Conservation (phyloP, 148 eudicot genomes). For the Amaranthus cruentus region DNA sequence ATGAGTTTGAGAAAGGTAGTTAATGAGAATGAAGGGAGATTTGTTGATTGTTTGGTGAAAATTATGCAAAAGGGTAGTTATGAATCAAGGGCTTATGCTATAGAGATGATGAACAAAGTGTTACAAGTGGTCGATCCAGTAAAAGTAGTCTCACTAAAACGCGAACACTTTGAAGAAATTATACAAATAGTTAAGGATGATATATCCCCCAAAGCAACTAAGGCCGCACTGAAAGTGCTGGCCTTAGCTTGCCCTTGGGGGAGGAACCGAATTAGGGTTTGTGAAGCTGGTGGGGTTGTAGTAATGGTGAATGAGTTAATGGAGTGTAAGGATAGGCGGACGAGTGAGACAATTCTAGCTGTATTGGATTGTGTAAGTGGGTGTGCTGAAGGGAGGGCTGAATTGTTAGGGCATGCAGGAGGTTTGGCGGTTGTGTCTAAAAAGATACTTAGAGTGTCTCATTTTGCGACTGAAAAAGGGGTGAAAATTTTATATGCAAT, state of each 20-base stretch:
- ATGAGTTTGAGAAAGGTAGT: constrained; percentile 24
- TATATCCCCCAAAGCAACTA: constrained; percentile 5
- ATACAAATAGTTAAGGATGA: neutral
- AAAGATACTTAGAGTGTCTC: constrained; percentile 65
- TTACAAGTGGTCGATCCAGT: neutral
- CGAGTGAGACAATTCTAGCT: constrained; percentile 42
- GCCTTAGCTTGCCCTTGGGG: constrained; percentile 7
- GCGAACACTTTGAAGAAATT: neutral
- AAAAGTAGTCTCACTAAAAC: neutral
- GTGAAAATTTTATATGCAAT: constrained; percentile 47
- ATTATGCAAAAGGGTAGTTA: constrained; percentile 23
- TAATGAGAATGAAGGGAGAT: neutral
- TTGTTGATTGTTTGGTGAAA: constrained; percentile 2
- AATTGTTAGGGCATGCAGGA: constrained; percentile 47
- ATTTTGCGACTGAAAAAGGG: constrained; percentile 47
- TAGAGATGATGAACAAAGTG: neutral
- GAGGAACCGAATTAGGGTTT: constrained; percentile 5
- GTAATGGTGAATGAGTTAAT: constrained; percentile 42
- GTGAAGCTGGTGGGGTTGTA: neutral
- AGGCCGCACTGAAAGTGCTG: constrained; percentile 8
- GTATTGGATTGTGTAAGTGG: constrained; percentile 52
- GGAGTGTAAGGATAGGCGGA: constrained; percentile 33
- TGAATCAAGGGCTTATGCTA: neutral
- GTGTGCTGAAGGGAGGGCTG: constrained; percentile 72
- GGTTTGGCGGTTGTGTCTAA: constrained; percentile 74